These are phyloP conservation scores for Ailanthus altissimus DNA, from an alignment of 345 rosid species.

Conservation along the genomic window DNA sequence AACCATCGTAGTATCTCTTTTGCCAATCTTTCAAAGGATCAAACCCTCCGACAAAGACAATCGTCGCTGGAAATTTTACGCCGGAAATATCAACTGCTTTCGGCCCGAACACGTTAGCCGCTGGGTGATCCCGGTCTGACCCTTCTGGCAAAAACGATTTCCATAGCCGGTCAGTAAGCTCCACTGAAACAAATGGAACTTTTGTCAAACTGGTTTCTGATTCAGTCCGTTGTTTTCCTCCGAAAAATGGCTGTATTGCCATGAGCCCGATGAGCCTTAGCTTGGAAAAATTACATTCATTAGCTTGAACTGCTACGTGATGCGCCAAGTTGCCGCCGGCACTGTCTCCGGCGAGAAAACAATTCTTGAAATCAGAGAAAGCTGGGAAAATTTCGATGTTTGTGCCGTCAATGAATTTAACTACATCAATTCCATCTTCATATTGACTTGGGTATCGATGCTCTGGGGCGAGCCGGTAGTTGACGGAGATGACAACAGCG, in stretches of 20 bases:
- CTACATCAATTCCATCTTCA: conserved; percentile 19
- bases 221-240: conserved; percentile 34
- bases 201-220: conserved; percentile 18
- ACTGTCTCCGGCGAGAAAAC: conserved; percentile 37
- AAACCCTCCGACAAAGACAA: conserved; percentile 23
- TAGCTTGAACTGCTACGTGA: conserved; percentile 31
- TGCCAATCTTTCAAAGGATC: conserved; percentile 46
- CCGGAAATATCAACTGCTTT: conserved; percentile 25
- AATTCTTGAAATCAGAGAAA: not conserved
- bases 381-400: not conserved
- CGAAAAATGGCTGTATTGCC: conserved; percentile 36
- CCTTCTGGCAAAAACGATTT: conserved; percentile 27
- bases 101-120: conserved; percentile 14
- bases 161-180: conserved; percentile 26
- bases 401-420: conserved; percentile 20
- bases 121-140: conserved; percentile 22
- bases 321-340: conserved; percentile 43
- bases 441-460: conserved; percentile 27
- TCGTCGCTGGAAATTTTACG: conserved; percentile 19
- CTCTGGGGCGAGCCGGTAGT: conserved; percentile 29
- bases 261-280: conserved; percentile 26
- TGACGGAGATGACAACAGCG: conserved; percentile 19
- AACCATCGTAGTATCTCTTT: conserved; percentile 33
- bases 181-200: conserved; percentile 13
- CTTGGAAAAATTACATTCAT: not conserved